Conservation (phyloP, 208 protist genomes). For the Leishmania lainsoni region DNA sequence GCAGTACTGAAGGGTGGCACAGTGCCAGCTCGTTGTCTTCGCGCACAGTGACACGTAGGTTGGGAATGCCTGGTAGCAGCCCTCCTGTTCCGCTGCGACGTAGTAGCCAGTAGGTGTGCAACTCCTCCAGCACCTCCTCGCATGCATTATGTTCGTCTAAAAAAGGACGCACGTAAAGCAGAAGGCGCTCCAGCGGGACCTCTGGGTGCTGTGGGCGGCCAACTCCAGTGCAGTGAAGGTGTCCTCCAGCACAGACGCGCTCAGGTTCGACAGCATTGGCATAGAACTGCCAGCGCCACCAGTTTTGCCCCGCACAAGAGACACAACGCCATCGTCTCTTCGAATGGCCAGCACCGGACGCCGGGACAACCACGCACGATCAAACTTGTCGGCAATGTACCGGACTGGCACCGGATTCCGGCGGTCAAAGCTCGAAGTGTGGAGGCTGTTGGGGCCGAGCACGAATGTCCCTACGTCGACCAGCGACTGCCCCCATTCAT, state of each 20-base stretch:
- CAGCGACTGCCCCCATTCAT: conserved; percentile 54
- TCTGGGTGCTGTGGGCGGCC: conserved; percentile 42
- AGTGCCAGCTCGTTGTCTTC: conserved; percentile 69
- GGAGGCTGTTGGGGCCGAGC: conserved; percentile 25
- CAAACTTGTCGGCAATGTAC: conserved; percentile 72
- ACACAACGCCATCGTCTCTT: conserved; percentile 26
- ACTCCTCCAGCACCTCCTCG: conserved; percentile 47
- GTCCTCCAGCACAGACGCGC: conserved; percentile 48
- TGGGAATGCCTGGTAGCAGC: conserved; percentile 63
- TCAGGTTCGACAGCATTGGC: conserved; percentile 13
- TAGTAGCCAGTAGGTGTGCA: conserved; percentile 75
- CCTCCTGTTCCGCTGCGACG: conserved; percentile 56
- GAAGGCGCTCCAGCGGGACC: conserved; percentile 51
- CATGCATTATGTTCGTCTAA: conserved; percentile 14
- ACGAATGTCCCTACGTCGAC: conserved; percentile 40
- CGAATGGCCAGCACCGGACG: conserved; percentile 25
- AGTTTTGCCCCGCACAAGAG: conserved; percentile 50
- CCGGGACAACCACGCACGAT: conserved; percentile 60
- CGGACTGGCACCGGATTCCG: conserved; percentile 31
- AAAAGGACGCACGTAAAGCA: conserved; percentile 17
- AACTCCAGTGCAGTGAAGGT: conserved; percentile 74
- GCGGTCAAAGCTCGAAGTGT: conserved; percentile 20
- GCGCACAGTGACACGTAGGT: conserved; percentile 47
- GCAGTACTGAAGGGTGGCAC: conserved; percentile 54
- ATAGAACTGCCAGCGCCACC: conserved; percentile 32